phyloP scores from a whole-genome alignment of 768 basidiomycete genomes.

The Filobasidium wieringae region DNA sequence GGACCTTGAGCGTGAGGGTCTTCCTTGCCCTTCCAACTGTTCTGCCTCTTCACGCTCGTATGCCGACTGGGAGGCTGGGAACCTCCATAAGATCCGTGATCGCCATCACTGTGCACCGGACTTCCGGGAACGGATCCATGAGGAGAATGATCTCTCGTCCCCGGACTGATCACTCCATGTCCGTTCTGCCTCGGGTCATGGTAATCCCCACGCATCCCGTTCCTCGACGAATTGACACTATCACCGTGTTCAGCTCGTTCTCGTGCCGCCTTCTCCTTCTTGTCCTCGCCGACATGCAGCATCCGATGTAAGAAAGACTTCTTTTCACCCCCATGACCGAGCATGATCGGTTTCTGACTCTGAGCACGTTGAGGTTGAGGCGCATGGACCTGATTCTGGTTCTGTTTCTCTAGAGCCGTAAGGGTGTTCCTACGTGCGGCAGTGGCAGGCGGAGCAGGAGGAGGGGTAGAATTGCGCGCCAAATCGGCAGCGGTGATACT shows the following conservation, averaged over 20 bases:
- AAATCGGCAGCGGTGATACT: constrained; percentile 1
- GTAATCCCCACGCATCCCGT: constrained; percentile 19
- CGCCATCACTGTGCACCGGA: constrained; percentile 18
- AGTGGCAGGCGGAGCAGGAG: neutral
- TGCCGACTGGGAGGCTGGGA: constrained; percentile 22
- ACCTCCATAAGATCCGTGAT: constrained; percentile 22
- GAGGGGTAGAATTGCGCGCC: neutral
- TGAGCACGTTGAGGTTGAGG: constrained; percentile 10
- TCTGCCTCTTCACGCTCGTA: constrained; percentile 11
- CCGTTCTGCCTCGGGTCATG: constrained; percentile 14
- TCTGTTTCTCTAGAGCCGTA: neutral
- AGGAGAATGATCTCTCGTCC: constrained; percentile 27
- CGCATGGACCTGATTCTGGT: constrained; percentile 2
- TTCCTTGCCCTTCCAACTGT: neutral
- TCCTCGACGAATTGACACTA: constrained; percentile 16
- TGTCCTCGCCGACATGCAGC: constrained; percentile 27
- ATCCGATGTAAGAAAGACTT: constrained; percentile 37
- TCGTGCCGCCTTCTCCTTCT: constrained; percentile 13
- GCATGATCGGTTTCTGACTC: constrained; percentile 26
- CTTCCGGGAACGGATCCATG: constrained; percentile 31
- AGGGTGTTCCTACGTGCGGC: neutral
- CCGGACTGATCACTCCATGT: constrained; percentile 13
- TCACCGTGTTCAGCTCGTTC: neutral
- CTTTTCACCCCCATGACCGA: constrained; percentile 28
- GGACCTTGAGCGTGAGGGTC: constrained; percentile 32